These are phyloP conservation scores for Musa troglodytarum DNA, from an alignment of 176 grass and related monocot species.

Conservation along the genomic window DNA sequence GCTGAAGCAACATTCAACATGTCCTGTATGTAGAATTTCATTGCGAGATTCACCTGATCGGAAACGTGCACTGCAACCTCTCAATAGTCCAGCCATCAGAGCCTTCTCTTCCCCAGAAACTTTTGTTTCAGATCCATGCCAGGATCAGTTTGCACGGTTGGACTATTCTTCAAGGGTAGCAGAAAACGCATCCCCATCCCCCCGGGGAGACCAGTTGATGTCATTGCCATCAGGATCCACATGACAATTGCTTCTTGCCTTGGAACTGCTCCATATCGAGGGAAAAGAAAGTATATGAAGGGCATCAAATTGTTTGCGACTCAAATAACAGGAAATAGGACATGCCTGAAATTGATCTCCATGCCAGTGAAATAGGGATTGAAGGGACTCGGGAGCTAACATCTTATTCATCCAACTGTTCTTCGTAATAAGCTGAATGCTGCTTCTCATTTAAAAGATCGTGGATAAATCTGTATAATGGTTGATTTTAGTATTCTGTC, in stretches of 20 bases:
- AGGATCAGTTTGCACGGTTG: not conserved
- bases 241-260: not conserved
- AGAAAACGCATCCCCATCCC: conserved; percentile 31
- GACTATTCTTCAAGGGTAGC: conserved; percentile 33
- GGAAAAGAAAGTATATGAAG: conserved; percentile 32
- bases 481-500: not conserved
- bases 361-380: not conserved
- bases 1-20: conserved; percentile 80
- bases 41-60: conserved; percentile 53
- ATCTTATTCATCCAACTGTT: not conserved
- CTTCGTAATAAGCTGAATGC: not conserved
- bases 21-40: conserved; percentile 94
- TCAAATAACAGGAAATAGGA: not conserved
- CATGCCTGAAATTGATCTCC: not conserved
- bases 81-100: conserved; percentile 15
- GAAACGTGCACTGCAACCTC: conserved; percentile 33
- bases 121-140: conserved; percentile 7
- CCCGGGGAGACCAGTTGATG: conserved; percentile 32
- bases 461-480: not conserved
- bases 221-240: conserved; percentile 21
- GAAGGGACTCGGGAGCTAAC: conserved; percentile 4
- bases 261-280: conserved; percentile 10
- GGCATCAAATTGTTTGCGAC: conserved; percentile 27
- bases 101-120: not conserved
- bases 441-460: not conserved